Conservation (phyloP, 2,329 filamentous ascomycete species). For the Basipetospora chlamydospora region DNA sequence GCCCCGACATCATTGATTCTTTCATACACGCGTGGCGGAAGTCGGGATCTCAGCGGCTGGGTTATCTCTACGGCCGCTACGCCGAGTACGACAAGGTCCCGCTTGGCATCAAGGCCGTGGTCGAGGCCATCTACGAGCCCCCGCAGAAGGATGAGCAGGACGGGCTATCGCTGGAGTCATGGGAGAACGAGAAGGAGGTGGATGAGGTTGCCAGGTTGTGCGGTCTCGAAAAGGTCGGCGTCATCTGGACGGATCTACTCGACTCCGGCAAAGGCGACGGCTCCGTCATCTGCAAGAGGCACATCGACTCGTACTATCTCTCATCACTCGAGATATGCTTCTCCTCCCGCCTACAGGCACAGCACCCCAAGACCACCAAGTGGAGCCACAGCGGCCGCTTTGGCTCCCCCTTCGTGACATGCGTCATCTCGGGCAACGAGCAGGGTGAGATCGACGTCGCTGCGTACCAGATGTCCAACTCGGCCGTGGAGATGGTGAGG, state of each 20-base stretch:
- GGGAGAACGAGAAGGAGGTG: conserved; percentile 72
- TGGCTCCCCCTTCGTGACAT: conserved; percentile 94
- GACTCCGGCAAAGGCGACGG: conserved; percentile 72
- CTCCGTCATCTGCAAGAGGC: conserved; percentile 83
- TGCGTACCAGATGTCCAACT: conserved; percentile 88
- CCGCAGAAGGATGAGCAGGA: conserved; percentile 83
- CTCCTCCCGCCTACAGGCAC: conserved; percentile 73
- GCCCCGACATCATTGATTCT: conserved; percentile 70
- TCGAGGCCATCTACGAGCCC: conserved; percentile 94
- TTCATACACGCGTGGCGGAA: conserved; percentile 85
- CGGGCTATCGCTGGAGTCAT: conserved; percentile 70
- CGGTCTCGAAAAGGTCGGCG: conserved; percentile 75
- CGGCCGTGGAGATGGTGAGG: conserved; percentile 91
- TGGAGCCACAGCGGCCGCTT: conserved; percentile 94
- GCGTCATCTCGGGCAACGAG: conserved; percentile 86
- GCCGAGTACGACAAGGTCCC: conserved; percentile 86
- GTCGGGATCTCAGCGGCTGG: conserved; percentile 70
- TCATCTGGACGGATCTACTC: conserved; percentile 87
- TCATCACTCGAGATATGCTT: conserved; percentile 87
- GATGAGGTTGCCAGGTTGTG: conserved; percentile 70
- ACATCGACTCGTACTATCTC: conserved; percentile 88
- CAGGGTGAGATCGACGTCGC: conserved; percentile 77
- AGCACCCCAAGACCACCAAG: conserved; percentile 79
- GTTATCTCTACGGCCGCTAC: conserved; percentile 83
- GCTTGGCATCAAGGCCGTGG: conserved; percentile 83